Base-by-base conservation (phyloP, 2,329 filamentous ascomycete genomes). In the Coniochaeta prunicola region DNA sequence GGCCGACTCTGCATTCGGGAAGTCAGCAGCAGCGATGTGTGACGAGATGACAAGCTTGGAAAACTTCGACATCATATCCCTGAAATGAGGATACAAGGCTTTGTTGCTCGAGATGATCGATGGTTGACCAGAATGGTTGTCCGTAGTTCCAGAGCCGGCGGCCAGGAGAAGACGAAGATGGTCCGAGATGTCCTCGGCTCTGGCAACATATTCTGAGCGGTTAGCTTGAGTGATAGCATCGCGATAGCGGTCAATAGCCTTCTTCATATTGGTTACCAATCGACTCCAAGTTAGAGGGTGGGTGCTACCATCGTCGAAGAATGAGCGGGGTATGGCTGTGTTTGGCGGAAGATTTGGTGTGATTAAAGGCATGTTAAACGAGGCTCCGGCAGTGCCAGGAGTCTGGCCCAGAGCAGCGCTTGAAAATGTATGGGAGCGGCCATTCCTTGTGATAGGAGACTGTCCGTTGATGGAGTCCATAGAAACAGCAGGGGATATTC, bases 21-120 rank as follows among this genome's bases (percentile, higher is more conserved):
- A 97, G 75, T 99, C 94, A 34, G 93, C 91, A 6, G 93, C 92
- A 40, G 94, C 94, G 70, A 99, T 97, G 70, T 99, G 94, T 15
- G 94, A 97, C 2, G 94, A 99, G 55, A 99, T 87, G 50, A 99
- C 94, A 10, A 99, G 81, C 73, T 99, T 99, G n/a, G 94, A 97
- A 72, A 99, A 99, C 67, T 96, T 92, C 50, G 94, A 97, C 94
- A 99, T 99, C 87, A 97, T 97, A 70, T 97, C 94, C 58, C 94
- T 83, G 75, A 99, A 99, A 73, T 97, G 92, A 26, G 94, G 94
- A 69, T 97, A 97, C 17, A 99, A 79, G 0, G 92, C 90, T 73
- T 97, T 97, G 78, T 99, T 99, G 5, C 91, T 96, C 7, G 92
- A 97, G 61, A 99, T 99, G 68, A 99, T 97, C n/a, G 94, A 97